A percentile compares a stretch with the other conserved stretches of the same genome.
Conservation (phyloP, 345 rosid species). For the Cardamine chenopodiifolia region DNA sequence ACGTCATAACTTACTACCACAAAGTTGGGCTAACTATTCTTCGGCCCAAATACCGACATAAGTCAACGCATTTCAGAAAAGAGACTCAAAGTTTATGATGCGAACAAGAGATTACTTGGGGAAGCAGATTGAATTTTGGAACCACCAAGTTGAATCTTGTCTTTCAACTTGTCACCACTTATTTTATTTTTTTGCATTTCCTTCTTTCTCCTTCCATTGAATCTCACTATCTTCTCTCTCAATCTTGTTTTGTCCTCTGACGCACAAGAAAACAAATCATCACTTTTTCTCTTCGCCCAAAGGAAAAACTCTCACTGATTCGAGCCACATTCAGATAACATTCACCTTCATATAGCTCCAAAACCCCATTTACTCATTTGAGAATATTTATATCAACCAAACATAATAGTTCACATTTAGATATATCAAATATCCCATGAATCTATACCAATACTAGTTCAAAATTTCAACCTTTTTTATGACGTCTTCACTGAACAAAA, state of each 20-base stretch:
- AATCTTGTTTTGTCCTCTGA: slow-evolving; percentile 19
- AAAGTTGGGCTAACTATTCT: not conserved
- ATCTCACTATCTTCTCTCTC: slow-evolving; percentile 31
- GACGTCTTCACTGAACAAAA: not conserved
- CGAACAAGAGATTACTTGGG: not conserved
- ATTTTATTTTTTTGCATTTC: not conserved
- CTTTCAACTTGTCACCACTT: slow-evolving; percentile 12
- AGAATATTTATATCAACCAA: not conserved
- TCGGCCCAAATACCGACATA: slow-evolving; percentile 1
- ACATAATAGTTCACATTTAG: not conserved
- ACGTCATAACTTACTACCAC: not conserved
- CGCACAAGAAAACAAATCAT: slow-evolving; percentile 28
- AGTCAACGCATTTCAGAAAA: too few relatives aligned
- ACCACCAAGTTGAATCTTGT: not conserved
- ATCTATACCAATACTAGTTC: slow-evolving; percentile 8
- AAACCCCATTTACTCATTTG: not conserved
- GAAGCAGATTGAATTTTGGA: not conserved
- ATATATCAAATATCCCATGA: not conserved
- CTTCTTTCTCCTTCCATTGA: slow-evolving; percentile 31
- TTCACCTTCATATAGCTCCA: slow-evolving; percentile 29
- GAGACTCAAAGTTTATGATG: too few relatives aligned
- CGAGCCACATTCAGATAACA: slow-evolving; percentile 30
- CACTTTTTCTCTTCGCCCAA: slow-evolving; percentile 7
- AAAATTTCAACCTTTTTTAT: slow-evolving; percentile 1
- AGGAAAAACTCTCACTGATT: not conserved